Conservation (phyloP, 2,329 filamentous ascomycete genomes). For the Talaromyces sp. region DNA sequence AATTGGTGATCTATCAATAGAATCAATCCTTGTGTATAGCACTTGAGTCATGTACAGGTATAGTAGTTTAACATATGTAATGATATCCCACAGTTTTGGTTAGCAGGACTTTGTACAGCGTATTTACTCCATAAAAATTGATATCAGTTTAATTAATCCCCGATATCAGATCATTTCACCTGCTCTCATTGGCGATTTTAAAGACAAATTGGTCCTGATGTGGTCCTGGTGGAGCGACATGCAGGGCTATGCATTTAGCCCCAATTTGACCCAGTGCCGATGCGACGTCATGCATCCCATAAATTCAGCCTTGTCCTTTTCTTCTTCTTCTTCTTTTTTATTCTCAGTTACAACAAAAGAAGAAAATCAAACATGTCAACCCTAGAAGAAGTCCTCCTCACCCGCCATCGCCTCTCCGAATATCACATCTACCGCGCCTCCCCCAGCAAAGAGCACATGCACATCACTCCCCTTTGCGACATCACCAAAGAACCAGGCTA, state of each 20-base stretch:
- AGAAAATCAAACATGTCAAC: neutral
- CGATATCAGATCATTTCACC: too few species aligned
- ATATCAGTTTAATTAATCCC: too few species aligned
- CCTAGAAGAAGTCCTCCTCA: neutral
- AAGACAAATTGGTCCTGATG: too few species aligned
- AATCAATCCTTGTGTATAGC: too few species aligned
- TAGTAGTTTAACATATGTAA: neutral
- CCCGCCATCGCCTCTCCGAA: neutral
- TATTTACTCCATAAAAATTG: too few species aligned
- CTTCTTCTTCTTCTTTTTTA: neutral
- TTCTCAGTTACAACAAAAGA: neutral
- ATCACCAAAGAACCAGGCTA: neutral
- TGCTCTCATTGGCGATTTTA: too few species aligned
- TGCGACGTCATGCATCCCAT: neutral
- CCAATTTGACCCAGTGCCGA: too few species aligned
- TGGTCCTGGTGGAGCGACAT: too few species aligned
- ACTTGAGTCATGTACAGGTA: neutral
- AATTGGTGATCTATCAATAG: conserved; percentile 23
- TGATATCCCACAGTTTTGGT: neutral
- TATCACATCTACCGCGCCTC: neutral
- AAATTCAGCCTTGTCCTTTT: neutral
- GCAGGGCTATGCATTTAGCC: too few species aligned
- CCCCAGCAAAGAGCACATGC: neutral
- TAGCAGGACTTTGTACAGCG: too few species aligned
- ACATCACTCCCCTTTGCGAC: neutral